Conservation (phyloP, 2,329 filamentous ascomycete species). For the Furcasterigmium sp. region DNA sequence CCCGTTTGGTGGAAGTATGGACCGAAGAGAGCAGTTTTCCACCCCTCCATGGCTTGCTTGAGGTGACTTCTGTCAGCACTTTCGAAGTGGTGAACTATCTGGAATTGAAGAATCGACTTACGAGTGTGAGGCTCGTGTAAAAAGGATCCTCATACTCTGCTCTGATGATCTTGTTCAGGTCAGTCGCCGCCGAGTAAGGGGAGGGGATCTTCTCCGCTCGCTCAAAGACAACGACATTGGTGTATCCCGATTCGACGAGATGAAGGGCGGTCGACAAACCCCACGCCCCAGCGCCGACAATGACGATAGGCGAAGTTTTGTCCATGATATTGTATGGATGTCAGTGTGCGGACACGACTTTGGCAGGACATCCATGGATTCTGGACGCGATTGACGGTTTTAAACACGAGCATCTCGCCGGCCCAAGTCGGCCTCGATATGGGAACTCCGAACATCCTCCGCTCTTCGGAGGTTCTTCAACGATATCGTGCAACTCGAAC, state of each 20-base stretch:
- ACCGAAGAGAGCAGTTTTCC: slow-evolving; percentile 45
- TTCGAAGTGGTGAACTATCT: not conserved
- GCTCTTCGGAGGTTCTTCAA: too few species aligned
- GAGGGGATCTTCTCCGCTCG: slow-evolving; percentile 33
- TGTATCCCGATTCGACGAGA: slow-evolving; percentile 36
- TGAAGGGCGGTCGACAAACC: slow-evolving; percentile 45
- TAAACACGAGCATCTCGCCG: too few species aligned
- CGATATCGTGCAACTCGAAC: too few species aligned
- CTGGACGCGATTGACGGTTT: too few species aligned
- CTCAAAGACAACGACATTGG: slow-evolving; percentile 42
- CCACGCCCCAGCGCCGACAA: slow-evolving; percentile 42
- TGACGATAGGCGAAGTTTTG: slow-evolving; percentile 16
- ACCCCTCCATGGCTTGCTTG: slow-evolving; percentile 46
- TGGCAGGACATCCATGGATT: too few species aligned
- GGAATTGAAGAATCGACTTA: slow-evolving; percentile 17
- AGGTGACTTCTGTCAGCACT: slow-evolving; percentile 4
- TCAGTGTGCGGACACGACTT: too few species aligned
- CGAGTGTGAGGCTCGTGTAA: slow-evolving; percentile 49
- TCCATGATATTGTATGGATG: too few species aligned
- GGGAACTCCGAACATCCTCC: too few species aligned
- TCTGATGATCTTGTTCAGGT: slow-evolving; percentile 57
- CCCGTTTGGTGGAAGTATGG: slow-evolving; percentile 41
- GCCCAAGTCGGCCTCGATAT: too few species aligned
- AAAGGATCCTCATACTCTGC: slow-evolving; percentile 54
- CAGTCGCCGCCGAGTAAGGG: slow-evolving; percentile 47